Evolutionary conservation across 2,329 filamentous ascomycete genomes (phyloP).

Genomic region (Tolypocladium sp.): DNA sequence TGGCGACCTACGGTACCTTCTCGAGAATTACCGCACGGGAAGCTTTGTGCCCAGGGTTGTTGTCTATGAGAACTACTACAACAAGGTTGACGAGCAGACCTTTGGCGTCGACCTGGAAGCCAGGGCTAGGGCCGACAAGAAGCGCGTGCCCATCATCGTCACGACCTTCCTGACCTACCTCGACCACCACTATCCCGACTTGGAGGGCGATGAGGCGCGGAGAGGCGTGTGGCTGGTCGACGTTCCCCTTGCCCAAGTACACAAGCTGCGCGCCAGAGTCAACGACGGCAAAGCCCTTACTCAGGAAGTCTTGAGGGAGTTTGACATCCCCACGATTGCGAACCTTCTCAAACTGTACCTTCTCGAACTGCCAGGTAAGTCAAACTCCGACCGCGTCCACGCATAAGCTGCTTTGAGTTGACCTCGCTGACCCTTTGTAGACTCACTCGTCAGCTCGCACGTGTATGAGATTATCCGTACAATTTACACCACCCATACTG

Average conservation of each 20-base stretch:
- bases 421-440: slow-evolving; percentile 35
- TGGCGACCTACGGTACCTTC: slow-evolving; percentile 81
- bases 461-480: slow-evolving; percentile 99
- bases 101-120: slow-evolving; percentile 98
- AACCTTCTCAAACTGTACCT: slow-evolving; percentile 90
- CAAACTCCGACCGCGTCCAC: neutral
- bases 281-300: slow-evolving; percentile 81
- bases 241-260: slow-evolving; percentile 74
- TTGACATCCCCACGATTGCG: slow-evolving; percentile 89
- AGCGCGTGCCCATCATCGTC: slow-evolving; percentile 85
- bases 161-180: slow-evolving; percentile 91
- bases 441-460: slow-evolving; percentile 96
- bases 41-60: slow-evolving; percentile 84
- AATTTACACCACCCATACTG: slow-evolving; percentile 77
- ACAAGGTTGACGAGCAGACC: slow-evolving; percentile 92
- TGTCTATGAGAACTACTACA: slow-evolving; percentile 98
- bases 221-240: slow-evolving; percentile 92
- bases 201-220: slow-evolving; percentile 90
- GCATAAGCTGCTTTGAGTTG: neutral
- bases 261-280: slow-evolving; percentile 71
- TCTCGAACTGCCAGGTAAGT: slow-evolving; percentile 80
- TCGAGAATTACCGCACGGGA: slow-evolving; percentile 95
- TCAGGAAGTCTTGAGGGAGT: slow-evolving; percentile 70
- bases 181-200: slow-evolving; percentile 92
- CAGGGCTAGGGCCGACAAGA: slow-evolving; percentile 83